A percentile compares a stretch with the other conserved stretches of the same genome.
These are phyloP conservation scores for Borealophlyctis nickersoniae DNA, from an alignment of 192 early-diverging fungal species.

Conservation along the genomic window DNA sequence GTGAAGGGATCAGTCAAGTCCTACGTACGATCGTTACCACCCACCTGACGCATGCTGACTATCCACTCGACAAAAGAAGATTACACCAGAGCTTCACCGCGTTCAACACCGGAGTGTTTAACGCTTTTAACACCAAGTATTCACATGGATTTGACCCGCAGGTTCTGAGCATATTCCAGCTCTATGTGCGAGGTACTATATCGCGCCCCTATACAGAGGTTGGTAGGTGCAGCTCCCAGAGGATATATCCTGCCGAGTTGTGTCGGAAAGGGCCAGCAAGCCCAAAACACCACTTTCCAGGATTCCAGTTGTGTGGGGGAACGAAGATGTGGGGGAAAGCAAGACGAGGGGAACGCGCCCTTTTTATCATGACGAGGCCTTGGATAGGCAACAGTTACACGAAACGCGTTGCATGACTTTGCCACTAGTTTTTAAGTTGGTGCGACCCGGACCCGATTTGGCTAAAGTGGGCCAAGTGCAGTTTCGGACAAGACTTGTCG, in stretches of 20 bases:
- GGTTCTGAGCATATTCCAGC: slow-evolving; percentile 1
- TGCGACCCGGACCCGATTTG: not conserved
- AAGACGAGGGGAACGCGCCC: not conserved
- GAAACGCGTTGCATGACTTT: no score
- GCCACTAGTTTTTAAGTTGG: no score
- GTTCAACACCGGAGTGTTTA: no score
- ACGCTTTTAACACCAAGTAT: not conserved
- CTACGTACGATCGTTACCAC: no score
- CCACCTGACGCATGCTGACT: no score
- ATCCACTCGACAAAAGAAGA: no score
- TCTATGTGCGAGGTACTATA: not conserved
- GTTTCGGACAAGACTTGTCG: not conserved
- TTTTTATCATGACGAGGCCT: not conserved
- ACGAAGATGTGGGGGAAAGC: not conserved
- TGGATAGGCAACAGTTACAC: no score
- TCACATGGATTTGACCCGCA: not conserved
- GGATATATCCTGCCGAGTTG: not conserved
- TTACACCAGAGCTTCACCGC: no score
- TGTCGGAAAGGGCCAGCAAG: not conserved
- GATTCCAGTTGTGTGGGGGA: not conserved
- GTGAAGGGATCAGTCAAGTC: no score
- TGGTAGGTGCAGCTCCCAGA: not conserved
- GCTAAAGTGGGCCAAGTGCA: not conserved
- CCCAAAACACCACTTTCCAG: not conserved
- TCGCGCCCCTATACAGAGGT: no score